A percentile compares a stretch with the other conserved stretches of the same genome.
These are phyloP conservation scores for Globisporangium irregulare DNA, from an alignment of 352 stramenopile species.

Conservation along the genomic window DNA sequence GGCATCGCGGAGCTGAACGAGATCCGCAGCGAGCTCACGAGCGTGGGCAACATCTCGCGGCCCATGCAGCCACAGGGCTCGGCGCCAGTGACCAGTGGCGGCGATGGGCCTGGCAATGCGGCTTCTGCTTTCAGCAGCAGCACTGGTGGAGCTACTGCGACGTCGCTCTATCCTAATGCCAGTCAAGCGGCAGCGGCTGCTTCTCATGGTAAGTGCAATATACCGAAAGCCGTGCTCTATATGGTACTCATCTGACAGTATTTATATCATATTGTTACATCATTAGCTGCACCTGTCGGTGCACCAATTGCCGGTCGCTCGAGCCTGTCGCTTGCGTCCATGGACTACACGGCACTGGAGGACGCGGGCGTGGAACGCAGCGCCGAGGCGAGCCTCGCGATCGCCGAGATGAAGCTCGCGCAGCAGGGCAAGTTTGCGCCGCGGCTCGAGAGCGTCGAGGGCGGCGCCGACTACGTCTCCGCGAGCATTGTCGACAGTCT, in stretches of 20 bases:
- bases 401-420: conserved; percentile 62
- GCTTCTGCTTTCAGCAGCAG: conserved; percentile 5
- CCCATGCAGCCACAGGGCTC: conserved; percentile 41
- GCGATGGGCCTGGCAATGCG: background rate
- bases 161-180: background rate
- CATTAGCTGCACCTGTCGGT: too few species aligned
- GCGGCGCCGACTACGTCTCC: conserved; percentile 78
- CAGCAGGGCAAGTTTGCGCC: conserved; percentile 48
- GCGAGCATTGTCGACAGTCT: conserved; percentile 79
- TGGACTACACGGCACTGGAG: conserved; percentile 18
- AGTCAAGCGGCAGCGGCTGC: background rate
- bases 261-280: too few species aligned
- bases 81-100: background rate
- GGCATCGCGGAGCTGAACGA: conserved; percentile 80
- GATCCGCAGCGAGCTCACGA: conserved; percentile 74
- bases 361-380: conserved; percentile 17
- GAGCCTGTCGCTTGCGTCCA: conserved; percentile 41
- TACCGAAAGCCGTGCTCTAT: too few species aligned
- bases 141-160: background rate
- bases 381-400: conserved; percentile 51
- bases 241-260: too few species aligned
- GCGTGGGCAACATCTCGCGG: conserved; percentile 57
- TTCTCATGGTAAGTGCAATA: background rate
- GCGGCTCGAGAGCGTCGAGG: conserved; percentile 63
- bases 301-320: conserved; percentile 19